A percentile compares a stretch with the other conserved stretches of the same genome.
These are phyloP conservation scores for Abrus precatorius DNA, from an alignment of 306 rosid species.

Conservation along the genomic window DNA sequence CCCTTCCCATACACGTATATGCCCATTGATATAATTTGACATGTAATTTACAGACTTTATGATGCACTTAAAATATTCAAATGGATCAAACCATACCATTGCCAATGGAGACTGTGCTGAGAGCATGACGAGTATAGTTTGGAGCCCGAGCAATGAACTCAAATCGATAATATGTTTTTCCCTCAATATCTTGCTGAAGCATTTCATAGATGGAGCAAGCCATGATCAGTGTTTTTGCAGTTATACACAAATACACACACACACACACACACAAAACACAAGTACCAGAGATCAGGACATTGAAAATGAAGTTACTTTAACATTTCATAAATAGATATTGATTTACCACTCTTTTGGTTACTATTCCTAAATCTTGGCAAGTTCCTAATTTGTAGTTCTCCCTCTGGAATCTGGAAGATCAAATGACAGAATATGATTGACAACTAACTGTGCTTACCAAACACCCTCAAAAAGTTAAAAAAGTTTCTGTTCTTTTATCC, in stretches of 20 bases:
- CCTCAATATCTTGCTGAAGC: slow-evolving; percentile 80
- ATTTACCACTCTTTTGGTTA: background rate
- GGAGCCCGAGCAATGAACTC: slow-evolving; percentile 95
- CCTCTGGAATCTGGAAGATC: background rate
- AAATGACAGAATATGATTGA: slow-evolving; percentile 9
- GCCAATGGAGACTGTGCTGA: slow-evolving; percentile 79
- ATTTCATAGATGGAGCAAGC: slow-evolving; percentile 34
- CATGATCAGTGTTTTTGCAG: slow-evolving; percentile 27
- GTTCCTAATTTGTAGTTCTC: slow-evolving; percentile 3
- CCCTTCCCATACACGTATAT: background rate
- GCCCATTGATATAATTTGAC: background rate
- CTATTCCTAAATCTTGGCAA: background rate
- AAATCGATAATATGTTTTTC: slow-evolving; percentile 81
- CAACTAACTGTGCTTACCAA: slow-evolving; percentile 2
- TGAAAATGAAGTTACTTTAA: background rate
- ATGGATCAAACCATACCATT: slow-evolving; percentile 69
- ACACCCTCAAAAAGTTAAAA: background rate
- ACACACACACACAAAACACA: background rate
- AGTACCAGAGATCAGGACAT: slow-evolving; percentile 4
- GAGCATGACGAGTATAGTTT: slow-evolving; percentile 94
- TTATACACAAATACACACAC: background rate
- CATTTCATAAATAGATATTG: too few relatives aligned
- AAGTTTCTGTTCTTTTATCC: background rate
- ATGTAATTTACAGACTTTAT: background rate
- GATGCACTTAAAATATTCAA: slow-evolving; percentile 14